Conservation (phyloP, 164 flowering plant genomes). For the Tetracentron sinense region DNA sequence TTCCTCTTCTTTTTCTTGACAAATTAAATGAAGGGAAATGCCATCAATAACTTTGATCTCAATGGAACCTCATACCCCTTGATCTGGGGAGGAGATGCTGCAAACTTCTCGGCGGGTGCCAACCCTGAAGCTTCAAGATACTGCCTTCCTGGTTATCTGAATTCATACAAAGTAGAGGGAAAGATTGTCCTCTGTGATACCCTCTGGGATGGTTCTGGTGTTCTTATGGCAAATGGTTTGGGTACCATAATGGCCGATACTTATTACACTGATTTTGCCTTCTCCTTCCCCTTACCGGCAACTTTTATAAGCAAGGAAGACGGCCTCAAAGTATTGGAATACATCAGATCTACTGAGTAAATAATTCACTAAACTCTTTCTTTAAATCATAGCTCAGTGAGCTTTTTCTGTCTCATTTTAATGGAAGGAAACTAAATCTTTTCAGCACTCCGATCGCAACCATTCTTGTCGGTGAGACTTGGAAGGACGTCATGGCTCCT, state of each 20-base stretch:
- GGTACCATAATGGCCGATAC: conserved; percentile 33
- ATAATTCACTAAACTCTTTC: background rate
- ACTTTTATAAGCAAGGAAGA: conserved; percentile 28
- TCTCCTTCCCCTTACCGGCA: conserved; percentile 34
- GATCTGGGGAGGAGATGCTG: conserved; percentile 45
- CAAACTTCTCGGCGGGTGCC: conserved; percentile 32
- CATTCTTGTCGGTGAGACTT: conserved; percentile 23
- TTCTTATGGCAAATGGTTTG: conserved; percentile 24
- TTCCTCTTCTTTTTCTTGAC: background rate
- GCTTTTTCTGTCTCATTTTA: too few relatives aligned
- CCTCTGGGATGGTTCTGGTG: conserved; percentile 19
- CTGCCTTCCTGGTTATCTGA: conserved; percentile 27
- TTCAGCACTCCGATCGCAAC: conserved; percentile 36
- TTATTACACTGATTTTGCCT: conserved; percentile 18
- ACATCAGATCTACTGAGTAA: conserved; percentile 36
- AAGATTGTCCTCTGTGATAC: conserved; percentile 41
- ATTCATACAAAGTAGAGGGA: conserved; percentile 24
- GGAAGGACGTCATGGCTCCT: conserved; percentile 30
- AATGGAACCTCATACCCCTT: conserved; percentile 32
- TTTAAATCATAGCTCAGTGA: too few relatives aligned
- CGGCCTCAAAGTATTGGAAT: conserved; percentile 24
- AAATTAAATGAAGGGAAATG: conserved; percentile 23
- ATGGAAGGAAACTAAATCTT: background rate
- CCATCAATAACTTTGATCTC: conserved; percentile 35
- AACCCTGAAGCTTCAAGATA: conserved; percentile 9